Percentiles rank a stretch among this genome's conserved stretches.
Conservation (phyloP, 805 yeast species). For the Monosporozyma solicola region DNA sequence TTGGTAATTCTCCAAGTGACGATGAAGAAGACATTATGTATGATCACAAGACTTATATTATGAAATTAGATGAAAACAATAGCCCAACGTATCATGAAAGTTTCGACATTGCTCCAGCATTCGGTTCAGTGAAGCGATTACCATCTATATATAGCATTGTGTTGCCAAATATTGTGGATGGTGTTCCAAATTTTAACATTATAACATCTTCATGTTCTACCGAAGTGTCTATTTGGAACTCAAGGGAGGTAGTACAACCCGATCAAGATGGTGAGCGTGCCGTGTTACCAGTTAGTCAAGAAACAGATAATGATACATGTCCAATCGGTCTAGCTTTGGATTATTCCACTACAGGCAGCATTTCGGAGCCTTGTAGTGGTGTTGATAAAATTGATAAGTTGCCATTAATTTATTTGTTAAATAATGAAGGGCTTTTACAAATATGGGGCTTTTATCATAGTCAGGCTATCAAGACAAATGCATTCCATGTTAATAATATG, state of each 20-base stretch:
- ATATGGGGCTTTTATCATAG: slow-evolving; percentile 60
- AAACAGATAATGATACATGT: slow-evolving; percentile 55
- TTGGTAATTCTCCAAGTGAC: slow-evolving; percentile 23
- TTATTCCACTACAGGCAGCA: slow-evolving; percentile 35
- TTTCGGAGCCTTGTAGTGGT: slow-evolving; percentile 47
- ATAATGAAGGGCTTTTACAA: slow-evolving; percentile 52
- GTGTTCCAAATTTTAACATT: slow-evolving; percentile 31
- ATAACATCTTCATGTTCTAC: slow-evolving; percentile 56
- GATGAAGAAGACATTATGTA: slow-evolving; percentile 18
- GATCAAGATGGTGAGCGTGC: slow-evolving; percentile 67
- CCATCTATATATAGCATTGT: slow-evolving; percentile 37
- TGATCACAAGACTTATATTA: slow-evolving; percentile 23
- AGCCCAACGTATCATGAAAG: slow-evolving; percentile 24
- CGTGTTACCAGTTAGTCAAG: slow-evolving; percentile 59
- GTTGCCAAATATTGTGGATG: slow-evolving; percentile 35
- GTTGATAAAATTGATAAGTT: slow-evolving; percentile 51
- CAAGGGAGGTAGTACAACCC: slow-evolving; percentile 35
- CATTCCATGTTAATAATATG: slow-evolving; percentile 17
- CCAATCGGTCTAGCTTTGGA: slow-evolving; percentile 67
- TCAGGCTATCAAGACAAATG: slow-evolving; percentile 36
- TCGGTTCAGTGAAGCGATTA: slow-evolving; percentile 40
- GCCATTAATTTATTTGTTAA: slow-evolving; percentile 57
- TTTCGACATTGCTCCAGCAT: slow-evolving; percentile 43
- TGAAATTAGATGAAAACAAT: slow-evolving; percentile 5
- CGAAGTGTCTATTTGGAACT: slow-evolving; percentile 45